Conservation (phyloP, 2,329 filamentous ascomycete species). For the Sporothrix pseudoabietina region DNA sequence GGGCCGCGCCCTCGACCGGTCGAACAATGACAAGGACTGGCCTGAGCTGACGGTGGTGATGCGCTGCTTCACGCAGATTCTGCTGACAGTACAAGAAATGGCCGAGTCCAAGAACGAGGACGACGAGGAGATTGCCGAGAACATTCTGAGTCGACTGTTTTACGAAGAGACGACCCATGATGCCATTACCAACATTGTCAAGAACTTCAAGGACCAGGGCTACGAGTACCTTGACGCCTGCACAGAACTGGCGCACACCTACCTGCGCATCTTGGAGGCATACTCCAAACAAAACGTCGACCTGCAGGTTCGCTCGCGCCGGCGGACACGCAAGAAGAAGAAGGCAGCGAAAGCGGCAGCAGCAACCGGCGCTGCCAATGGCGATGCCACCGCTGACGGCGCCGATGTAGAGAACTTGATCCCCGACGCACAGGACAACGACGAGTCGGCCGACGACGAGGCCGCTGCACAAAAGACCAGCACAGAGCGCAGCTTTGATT, state of each 20-base stretch:
- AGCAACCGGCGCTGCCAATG: conserved; percentile 35
- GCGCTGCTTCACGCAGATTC: conserved; percentile 92
- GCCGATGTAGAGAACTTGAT: conserved; percentile 62
- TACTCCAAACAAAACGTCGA: conserved; percentile 96
- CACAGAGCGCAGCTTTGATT: conserved; percentile 91
- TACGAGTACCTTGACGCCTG: conserved; percentile 91
- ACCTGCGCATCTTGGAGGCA: conserved; percentile 84
- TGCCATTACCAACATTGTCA: conserved; percentile 74
- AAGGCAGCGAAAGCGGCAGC: conserved; percentile 56
- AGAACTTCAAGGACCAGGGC: conserved; percentile 89
- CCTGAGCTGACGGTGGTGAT: conserved; percentile 82
- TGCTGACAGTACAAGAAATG: conserved; percentile 93
- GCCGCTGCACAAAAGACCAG: conserved; percentile 68
- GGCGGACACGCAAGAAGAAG: conserved; percentile 72
- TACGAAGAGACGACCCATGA: conserved; percentile 97
- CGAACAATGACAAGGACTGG: conserved; percentile 84
- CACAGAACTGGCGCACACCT: conserved; percentile 89
- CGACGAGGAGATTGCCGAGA: conserved; percentile 97
- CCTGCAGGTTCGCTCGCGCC: conserved; percentile 84
- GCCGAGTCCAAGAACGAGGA: conserved; percentile 78
- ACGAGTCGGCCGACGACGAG: conserved; percentile 72
- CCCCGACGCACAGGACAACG: conserved; percentile 56
- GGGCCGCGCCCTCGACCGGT: conserved; percentile 77
- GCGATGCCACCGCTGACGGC: conserved; percentile 41
- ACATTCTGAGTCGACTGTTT: conserved; percentile 95